phyloP scores from a whole-genome alignment of 1,284 basidiomycete species.

The Sporisorium exsertum region DNA sequence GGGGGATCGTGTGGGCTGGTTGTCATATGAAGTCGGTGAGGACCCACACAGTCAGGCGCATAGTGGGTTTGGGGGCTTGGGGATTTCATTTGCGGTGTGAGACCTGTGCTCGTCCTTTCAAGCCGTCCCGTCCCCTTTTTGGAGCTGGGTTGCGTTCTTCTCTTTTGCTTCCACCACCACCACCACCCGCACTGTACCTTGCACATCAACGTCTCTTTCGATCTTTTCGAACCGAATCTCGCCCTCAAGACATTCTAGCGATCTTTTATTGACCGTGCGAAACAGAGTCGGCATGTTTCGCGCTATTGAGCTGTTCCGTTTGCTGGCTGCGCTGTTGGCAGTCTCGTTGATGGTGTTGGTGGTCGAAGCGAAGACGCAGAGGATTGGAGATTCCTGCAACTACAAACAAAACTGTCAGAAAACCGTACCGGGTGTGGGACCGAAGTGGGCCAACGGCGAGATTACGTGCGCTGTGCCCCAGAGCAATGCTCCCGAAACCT shows the following conservation, averaged over 20 bases:
- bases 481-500: slow-evolving; percentile 15
- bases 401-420: slow-evolving; percentile 33
- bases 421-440: slow-evolving; percentile 11
- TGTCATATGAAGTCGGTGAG: too few species aligned
- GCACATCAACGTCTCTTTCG: too few species aligned
- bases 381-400: slow-evolving; percentile 29
- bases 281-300: background rate
- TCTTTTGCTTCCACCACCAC: background rate
- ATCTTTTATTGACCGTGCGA: too few species aligned
- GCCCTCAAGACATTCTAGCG: too few species aligned
- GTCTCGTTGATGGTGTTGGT: background rate
- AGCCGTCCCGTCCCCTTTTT: too few species aligned
- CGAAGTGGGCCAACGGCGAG: slow-evolving; percentile 10
- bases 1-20: background rate
- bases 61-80: too few species aligned
- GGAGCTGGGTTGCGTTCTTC: too few species aligned
- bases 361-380: slow-evolving; percentile 10
- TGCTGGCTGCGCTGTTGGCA: background rate
- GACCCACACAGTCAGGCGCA: too few species aligned
- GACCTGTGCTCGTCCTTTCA: background rate
- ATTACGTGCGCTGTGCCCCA: slow-evolving; percentile 36
- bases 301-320: background rate
- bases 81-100: background rate
- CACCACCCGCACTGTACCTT: too few species aligned
- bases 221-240: too few species aligned